Evolutionary conservation across 345 rosid species (phyloP).

Genomic region (Euphorbia lathyris): DNA sequence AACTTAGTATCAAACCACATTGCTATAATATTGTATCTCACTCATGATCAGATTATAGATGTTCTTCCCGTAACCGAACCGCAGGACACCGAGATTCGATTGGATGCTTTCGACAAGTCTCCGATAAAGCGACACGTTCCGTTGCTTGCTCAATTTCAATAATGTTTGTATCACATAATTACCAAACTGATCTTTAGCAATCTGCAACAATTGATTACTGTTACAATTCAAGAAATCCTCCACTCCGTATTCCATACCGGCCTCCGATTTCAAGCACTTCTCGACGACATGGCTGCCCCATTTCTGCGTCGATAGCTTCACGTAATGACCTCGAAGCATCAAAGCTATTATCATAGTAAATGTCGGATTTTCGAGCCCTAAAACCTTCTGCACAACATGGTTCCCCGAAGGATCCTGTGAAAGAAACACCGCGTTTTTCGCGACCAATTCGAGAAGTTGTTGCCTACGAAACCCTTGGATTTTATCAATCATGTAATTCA

Average conservation of each 20-base stretch:
- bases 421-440: constrained; percentile 10
- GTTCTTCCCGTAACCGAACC: constrained; percentile 20
- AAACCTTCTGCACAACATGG: constrained; percentile 28
- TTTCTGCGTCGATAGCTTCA: constrained; percentile 22
- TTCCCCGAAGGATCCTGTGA: constrained; percentile 25
- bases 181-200: constrained; percentile 22
- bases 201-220: constrained; percentile 11
- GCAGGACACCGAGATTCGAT: background rate
- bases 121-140: background rate
- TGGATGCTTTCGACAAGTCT: constrained; percentile 13
- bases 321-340: constrained; percentile 12
- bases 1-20: background rate
- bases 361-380: constrained; percentile 13
- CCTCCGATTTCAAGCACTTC: constrained; percentile 14
- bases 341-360: constrained; percentile 7
- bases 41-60: constrained; percentile 12
- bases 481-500: constrained; percentile 19
- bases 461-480: constrained; percentile 17
- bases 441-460: constrained; percentile 7
- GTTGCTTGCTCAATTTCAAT: constrained; percentile 15
- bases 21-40: too few species aligned
- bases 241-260: background rate
- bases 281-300: constrained; percentile 34
- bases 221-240: constrained; percentile 17
- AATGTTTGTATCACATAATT: constrained; percentile 38